A percentile compares a stretch with the other conserved stretches of the same genome.
phyloP scores from a whole-genome alignment of 805 yeast genomes.

The Wickerhamiella nectarea region DNA sequence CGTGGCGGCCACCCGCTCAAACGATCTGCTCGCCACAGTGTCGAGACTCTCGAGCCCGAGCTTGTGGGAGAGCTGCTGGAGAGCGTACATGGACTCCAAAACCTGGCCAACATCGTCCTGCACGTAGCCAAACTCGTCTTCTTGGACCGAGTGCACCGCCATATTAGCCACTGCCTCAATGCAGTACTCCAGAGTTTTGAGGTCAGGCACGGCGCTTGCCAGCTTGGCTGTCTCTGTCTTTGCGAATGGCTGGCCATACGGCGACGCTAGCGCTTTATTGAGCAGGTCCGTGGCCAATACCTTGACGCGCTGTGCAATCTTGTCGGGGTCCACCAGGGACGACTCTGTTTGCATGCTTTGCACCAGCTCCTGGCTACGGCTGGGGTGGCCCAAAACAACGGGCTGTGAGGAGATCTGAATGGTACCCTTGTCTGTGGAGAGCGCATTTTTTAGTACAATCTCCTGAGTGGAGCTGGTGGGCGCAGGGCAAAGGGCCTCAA shows the following conservation, averaged over 20 bases:
- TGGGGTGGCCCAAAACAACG: slow-evolving; percentile 8
- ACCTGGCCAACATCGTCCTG: slow-evolving; percentile 29
- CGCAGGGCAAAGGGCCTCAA: neutral
- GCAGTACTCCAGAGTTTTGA: slow-evolving; percentile 21
- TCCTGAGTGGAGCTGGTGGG: neutral
- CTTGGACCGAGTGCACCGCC: slow-evolving; percentile 25
- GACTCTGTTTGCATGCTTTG: neutral
- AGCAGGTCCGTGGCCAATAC: neutral
- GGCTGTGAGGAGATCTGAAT: slow-evolving; percentile 16
- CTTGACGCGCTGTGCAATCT: neutral
- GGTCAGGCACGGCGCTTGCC: slow-evolving; percentile 20
- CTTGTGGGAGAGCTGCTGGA: slow-evolving; percentile 16
- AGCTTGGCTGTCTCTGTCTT: slow-evolving; percentile 23
- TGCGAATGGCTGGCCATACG: slow-evolving; percentile 26
- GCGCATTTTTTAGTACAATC: neutral
- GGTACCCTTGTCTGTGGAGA: slow-evolving; percentile 17
- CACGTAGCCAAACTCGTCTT: slow-evolving; percentile 30
- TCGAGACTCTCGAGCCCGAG: slow-evolving; percentile 7
- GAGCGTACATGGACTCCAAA: slow-evolving; percentile 20
- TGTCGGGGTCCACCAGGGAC: neutral
- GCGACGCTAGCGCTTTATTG: neutral
- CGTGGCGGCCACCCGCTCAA: slow-evolving; percentile 18
- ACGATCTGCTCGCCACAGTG: slow-evolving; percentile 17
- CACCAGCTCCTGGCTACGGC: slow-evolving; percentile 3
- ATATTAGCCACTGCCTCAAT: slow-evolving; percentile 24